Percentiles rank a stretch among this genome's conserved stretches.
Conservation (phyloP, 371 early-diverging fungal genomes). For the Funneliformis caledonium region DNA sequence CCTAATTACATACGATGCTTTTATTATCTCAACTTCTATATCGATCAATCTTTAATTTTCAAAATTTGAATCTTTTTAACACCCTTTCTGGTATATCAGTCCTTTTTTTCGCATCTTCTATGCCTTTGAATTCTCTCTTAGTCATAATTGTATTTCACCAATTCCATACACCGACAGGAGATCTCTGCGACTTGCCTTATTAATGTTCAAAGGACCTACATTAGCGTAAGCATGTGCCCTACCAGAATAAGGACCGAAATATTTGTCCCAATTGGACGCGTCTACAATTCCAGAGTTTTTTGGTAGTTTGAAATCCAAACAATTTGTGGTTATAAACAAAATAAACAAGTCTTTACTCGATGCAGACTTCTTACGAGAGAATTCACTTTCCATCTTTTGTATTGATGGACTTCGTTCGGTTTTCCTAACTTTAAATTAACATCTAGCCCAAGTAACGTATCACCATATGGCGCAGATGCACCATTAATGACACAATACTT, state of each 20-base stretch:
- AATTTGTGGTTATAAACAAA: constrained; percentile 33
- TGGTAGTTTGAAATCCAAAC: constrained; percentile 40
- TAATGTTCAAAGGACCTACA: constrained; percentile 11
- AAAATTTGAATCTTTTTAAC: constrained; percentile 3
- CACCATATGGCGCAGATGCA: constrained; percentile 42
- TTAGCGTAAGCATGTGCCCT: constrained; percentile 43
- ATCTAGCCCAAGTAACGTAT: constrained; percentile 43
- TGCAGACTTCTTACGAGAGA: constrained; percentile 41
- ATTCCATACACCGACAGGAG: constrained; percentile 39
- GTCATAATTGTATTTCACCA: constrained; percentile 27
- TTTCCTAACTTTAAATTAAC: not conserved
- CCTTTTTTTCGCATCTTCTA: constrained; percentile 8
- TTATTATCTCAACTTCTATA: too few species aligned
- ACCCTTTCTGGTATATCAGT: constrained; percentile 24
- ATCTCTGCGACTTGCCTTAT: constrained; percentile 38
- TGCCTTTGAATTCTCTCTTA: constrained; percentile 1
- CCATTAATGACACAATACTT: constrained; percentile 44
- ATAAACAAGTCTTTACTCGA: constrained; percentile 45
- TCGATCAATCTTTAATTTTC: too few species aligned
- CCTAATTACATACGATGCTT: too few species aligned
- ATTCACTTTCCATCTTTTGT: constrained; percentile 40
- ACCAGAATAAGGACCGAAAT: constrained; percentile 46
- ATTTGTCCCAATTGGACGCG: constrained; percentile 7
- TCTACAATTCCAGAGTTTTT: constrained; percentile 40
- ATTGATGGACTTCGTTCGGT: constrained; percentile 45